phyloP scores from a whole-genome alignment of 345 rosid species.

The Microcos paniculata region DNA sequence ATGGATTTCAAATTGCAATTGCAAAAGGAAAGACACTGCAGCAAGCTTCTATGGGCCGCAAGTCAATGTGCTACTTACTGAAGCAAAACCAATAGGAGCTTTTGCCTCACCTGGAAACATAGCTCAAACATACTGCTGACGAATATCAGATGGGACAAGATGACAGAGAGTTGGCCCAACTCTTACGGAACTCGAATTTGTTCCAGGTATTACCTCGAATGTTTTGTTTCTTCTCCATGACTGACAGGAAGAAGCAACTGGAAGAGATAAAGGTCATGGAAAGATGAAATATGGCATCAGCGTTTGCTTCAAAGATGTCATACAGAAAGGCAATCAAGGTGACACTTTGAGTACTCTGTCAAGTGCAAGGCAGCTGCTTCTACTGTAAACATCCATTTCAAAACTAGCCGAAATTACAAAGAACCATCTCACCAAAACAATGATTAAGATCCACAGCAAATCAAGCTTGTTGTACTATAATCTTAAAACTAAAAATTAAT shows the following conservation, averaged over 20 bases:
- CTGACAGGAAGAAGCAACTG: background rate
- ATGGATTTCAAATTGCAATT: slow-evolving; percentile 1
- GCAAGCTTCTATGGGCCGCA: background rate
- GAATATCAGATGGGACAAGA: background rate
- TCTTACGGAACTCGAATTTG: background rate
- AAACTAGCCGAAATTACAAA: background rate
- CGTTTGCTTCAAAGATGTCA: background rate
- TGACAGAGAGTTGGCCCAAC: background rate
- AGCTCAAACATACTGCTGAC: background rate
- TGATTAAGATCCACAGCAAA: no score
- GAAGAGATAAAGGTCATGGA: no score
- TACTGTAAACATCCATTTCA: background rate
- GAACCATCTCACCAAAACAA: background rate
- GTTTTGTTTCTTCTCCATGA: background rate
- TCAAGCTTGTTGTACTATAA: background rate
- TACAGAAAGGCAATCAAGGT: background rate
- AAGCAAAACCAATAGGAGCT: background rate
- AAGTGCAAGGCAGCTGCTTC: background rate
- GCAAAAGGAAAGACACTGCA: background rate
- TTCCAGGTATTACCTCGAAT: background rate
- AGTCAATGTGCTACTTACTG: background rate
- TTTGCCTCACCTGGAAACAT: background rate
- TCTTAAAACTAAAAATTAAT: background rate
- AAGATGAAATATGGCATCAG: background rate
- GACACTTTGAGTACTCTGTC: background rate